Percentiles rank a stretch among this genome's conserved stretches.
These are phyloP conservation scores for Cryphonectria radicalis DNA, from an alignment of 2,329 filamentous ascomycete genomes.

Conservation along the genomic window DNA sequence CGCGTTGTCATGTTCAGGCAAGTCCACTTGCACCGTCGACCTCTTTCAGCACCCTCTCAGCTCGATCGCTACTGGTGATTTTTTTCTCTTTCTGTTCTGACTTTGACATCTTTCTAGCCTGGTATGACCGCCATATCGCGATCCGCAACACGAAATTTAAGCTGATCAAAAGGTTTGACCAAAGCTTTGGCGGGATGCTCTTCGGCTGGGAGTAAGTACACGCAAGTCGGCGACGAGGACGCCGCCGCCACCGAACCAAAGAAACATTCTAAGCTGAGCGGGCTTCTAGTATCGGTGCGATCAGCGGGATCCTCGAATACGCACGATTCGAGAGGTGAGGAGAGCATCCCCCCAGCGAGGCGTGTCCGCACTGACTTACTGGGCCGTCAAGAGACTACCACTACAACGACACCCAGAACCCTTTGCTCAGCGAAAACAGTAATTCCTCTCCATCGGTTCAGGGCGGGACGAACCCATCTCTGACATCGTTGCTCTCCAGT, in stretches of 20 bases:
- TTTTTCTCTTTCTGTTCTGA: background rate
- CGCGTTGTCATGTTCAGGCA: constrained; percentile 61
- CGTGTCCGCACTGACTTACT: background rate
- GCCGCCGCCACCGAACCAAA: constrained; percentile 43
- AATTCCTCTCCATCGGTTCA: constrained; percentile 1
- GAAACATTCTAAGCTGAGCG: background rate
- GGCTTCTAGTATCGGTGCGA: constrained; percentile 61
- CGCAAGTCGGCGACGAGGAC: background rate
- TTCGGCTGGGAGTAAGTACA: constrained; percentile 47
- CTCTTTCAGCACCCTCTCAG: background rate
- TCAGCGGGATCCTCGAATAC: constrained; percentile 62
- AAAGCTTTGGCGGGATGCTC: constrained; percentile 64
- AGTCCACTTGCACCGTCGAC: constrained; percentile 25
- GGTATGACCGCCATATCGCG: background rate
- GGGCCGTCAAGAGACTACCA: constrained; percentile 39
- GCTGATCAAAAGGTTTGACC: background rate
- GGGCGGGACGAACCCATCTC: background rate
- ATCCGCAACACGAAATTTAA: too few species aligned
- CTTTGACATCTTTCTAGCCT: constrained; percentile 4
- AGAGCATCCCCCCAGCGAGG: background rate
- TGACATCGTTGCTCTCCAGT: constrained; percentile 42
- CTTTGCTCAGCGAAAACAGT: constrained; percentile 53
- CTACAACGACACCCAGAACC: constrained; percentile 4
- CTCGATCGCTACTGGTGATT: background rate
- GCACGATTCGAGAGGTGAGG: constrained; percentile 18